Evolutionary conservation across 1,284 basidiomycete species (phyloP), one percentile per base, ranked within the genome.

Genomic region (Xerocomus amazonicus): DNA sequence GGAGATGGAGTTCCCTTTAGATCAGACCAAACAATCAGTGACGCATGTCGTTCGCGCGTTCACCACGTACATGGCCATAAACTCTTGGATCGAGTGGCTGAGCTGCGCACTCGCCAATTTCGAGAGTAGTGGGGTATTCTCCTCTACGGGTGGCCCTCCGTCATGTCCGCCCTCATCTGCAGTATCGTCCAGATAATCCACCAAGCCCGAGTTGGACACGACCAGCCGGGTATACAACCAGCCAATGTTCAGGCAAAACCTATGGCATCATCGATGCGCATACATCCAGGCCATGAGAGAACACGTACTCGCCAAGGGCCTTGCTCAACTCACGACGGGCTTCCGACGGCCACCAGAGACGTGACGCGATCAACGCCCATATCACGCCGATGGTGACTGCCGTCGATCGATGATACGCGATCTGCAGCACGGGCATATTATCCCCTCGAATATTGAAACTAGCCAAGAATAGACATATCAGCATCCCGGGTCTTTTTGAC

Each of bases 291-390:
- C 19, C 19, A 23, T 4, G 26, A 13, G 26, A 27, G 37, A 26
- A 5, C 10, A 75, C 84, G 67, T 61, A 90, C 91, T 97, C 92
- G 70, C 91, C 87, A 4, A 97, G 76, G 0, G 83, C 88, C 53
- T 84, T 83, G 35, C 87, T 83, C 3, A 99, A 74, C 69, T 97
- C 94, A 28, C 89, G 75, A 46, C 95, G 75, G 1, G 95, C 95
- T 63, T 97, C 95, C 17, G 90, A 83, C 1, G 96, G 95, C 94
- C 95, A 98, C 84, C 94, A 92, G 56, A 89, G 87, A 42, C 91
- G 77, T 6, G 91, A 94, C 12, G 97, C 83, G 27, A 97, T 69
- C 3, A 85, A 81, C 0, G 93, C 94, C 88, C 91, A 98, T 1
- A 95, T 66, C 0, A 96, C 92, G 13, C 95, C 95, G 6, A 82